A percentile compares a stretch with the other conserved stretches of the same genome.
Evolutionary conservation across 805 yeast species (phyloP).

Genomic region (Metschnikowia vanudenii): DNA sequence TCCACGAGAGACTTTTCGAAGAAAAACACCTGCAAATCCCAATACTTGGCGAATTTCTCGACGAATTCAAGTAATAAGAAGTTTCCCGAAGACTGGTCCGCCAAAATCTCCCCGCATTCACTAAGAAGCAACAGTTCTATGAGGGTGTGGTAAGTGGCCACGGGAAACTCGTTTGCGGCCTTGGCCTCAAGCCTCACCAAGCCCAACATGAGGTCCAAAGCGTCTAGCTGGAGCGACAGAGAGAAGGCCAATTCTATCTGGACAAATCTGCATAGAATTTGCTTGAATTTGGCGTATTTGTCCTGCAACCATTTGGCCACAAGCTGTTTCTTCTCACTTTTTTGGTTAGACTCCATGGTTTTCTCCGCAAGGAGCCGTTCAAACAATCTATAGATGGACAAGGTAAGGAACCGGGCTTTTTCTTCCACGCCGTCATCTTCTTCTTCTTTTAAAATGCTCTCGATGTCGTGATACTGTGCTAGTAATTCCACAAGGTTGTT

Average conservation of each 20-base stretch:
- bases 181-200: conserved; percentile 55
- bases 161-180: conserved; percentile 60
- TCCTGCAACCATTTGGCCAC: conserved; percentile 64
- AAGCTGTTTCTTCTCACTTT: conserved; percentile 45
- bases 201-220: conserved; percentile 54
- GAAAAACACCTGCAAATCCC: conserved; percentile 79
- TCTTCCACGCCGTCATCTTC: conserved; percentile 28
- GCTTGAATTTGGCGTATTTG: conserved; percentile 55
- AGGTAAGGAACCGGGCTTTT: conserved; percentile 40
- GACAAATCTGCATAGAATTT: conserved; percentile 42
- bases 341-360: conserved; percentile 26
- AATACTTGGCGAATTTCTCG: conserved; percentile 52
- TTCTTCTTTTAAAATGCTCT: conserved; percentile 14
- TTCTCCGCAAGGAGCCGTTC: conserved; percentile 46
- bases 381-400: conserved; percentile 48
- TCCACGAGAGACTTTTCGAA: conserved; percentile 41
- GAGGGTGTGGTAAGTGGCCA: conserved; percentile 45
- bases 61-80: conserved; percentile 55
- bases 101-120: conserved; percentile 35
- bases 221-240: conserved; percentile 50
- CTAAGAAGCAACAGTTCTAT: conserved; percentile 31
- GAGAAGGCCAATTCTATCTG: conserved; percentile 43
- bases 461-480: conserved; percentile 32
- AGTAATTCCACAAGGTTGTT: conserved; percentile 54
- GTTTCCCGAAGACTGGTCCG: conserved; percentile 49